A percentile compares a stretch with the other conserved stretches of the same genome.
Evolutionary conservation across 768 basidiomycete species (phyloP).

Genomic region (Megacollybia marginata): DNA sequence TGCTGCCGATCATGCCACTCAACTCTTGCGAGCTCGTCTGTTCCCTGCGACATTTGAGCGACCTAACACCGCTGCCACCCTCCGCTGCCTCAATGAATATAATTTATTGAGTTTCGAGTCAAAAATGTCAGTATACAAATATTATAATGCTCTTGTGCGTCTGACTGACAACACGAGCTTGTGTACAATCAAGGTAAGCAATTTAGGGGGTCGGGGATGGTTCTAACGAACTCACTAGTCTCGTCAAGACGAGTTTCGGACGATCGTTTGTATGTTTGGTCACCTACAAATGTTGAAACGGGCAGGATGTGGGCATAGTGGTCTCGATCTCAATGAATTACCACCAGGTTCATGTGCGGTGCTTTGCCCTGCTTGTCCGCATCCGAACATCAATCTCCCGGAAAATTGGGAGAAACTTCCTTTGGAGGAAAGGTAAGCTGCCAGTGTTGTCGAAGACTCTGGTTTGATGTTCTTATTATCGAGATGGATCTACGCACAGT

Average conservation of each 20-base stretch:
- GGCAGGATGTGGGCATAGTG: background rate
- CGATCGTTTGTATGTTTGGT: background rate
- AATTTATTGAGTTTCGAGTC: background rate
- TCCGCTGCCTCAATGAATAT: background rate
- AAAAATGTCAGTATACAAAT: background rate
- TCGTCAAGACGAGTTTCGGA: background rate
- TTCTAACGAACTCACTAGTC: background rate
- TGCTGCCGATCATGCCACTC: background rate
- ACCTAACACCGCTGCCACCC: background rate
- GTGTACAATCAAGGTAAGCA: background rate
- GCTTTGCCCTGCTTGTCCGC: background rate
- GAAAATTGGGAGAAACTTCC: background rate
- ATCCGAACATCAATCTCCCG: background rate
- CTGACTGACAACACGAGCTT: background rate
- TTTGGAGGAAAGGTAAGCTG: background rate
- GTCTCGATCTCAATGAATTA: background rate
- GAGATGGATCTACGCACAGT: background rate
- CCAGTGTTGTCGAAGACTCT: too few species aligned
- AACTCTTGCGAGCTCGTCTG: background rate
- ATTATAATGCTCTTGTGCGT: background rate
- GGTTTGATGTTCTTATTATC: background rate
- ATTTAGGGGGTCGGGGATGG: background rate
- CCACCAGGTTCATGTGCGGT: background rate
- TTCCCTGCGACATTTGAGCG: background rate
- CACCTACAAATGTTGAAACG: background rate